Conservation (phyloP, 805 yeast species). For the Ogataea trehalophila region DNA sequence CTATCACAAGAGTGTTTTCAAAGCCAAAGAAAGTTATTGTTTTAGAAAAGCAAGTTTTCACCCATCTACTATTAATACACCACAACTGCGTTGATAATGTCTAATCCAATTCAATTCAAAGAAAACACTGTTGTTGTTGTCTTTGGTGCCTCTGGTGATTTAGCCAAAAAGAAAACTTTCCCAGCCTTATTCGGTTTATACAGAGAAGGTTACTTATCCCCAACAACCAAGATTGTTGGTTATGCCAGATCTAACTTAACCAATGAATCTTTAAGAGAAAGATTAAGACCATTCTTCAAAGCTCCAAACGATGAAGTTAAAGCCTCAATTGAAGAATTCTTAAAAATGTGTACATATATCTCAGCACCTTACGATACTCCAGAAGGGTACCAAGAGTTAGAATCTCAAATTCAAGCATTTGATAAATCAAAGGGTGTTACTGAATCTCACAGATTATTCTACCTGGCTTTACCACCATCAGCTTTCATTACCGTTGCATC, state of each 20-base stretch:
- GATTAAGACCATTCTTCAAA: constrained; percentile 62
- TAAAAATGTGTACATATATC: constrained; percentile 60
- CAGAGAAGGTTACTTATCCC: constrained; percentile 73
- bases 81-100: constrained; percentile 7
- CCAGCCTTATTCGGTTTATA: constrained; percentile 77
- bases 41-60: too few relatives aligned
- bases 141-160: constrained; percentile 93
- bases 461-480: constrained; percentile 92
- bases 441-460: constrained; percentile 76
- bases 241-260: constrained; percentile 82
- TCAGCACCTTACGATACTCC: constrained; percentile 76
- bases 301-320: constrained; percentile 26
- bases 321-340: constrained; percentile 54
- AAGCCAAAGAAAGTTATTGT: too few relatives aligned
- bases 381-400: constrained; percentile 64
- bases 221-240: constrained; percentile 72
- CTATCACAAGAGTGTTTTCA: background rate
- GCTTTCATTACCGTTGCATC: constrained; percentile 78
- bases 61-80: background rate
- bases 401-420: constrained; percentile 48
- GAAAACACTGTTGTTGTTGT: constrained; percentile 72
- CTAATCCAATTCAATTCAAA: constrained; percentile 40
- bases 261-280: constrained; percentile 59
- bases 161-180: constrained; percentile 93
- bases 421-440: constrained; percentile 45